Evolutionary conservation across 1,284 basidiomycete genomes (phyloP).

Genomic region (Fomitiporia mediterranea): DNA sequence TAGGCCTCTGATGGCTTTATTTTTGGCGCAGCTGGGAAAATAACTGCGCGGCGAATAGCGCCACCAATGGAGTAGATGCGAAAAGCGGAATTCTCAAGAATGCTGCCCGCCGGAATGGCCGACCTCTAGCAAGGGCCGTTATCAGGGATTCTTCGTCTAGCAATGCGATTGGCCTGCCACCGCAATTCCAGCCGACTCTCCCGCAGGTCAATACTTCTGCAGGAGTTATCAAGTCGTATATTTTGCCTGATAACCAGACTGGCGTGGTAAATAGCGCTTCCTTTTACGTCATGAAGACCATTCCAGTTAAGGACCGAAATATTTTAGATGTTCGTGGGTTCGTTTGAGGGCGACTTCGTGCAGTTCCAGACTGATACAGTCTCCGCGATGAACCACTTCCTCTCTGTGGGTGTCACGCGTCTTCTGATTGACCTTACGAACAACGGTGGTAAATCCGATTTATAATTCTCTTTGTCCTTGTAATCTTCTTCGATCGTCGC

Average conservation of each 20-base stretch:
- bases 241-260: conserved; percentile 53
- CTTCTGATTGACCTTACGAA: conserved; percentile 57
- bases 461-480: conserved; percentile 8
- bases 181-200: conserved; percentile 44
- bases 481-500: not conserved
- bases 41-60: conserved; percentile 51
- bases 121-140: conserved; percentile 33
- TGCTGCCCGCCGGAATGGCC: conserved; percentile 23
- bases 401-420: conserved; percentile 43
- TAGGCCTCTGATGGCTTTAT: not conserved
- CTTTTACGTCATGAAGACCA: not conserved
- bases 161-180: conserved; percentile 45
- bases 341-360: conserved; percentile 48
- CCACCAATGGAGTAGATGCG: conserved; percentile 54
- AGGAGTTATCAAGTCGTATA: conserved; percentile 55
- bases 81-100: conserved; percentile 26
- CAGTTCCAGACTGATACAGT: conserved; percentile 52
- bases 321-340: conserved; percentile 57
- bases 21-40: conserved; percentile 44
- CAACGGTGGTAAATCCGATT: conserved; percentile 52
- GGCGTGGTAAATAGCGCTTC: conserved; percentile 58
- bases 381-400: conserved; percentile 43
- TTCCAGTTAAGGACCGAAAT: not conserved
- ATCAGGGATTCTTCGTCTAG: conserved; percentile 42
- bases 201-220: conserved; percentile 42